Base-by-base conservation (phyloP, 1,139 yeast genomes). In the Lodderomyces theae region DNA sequence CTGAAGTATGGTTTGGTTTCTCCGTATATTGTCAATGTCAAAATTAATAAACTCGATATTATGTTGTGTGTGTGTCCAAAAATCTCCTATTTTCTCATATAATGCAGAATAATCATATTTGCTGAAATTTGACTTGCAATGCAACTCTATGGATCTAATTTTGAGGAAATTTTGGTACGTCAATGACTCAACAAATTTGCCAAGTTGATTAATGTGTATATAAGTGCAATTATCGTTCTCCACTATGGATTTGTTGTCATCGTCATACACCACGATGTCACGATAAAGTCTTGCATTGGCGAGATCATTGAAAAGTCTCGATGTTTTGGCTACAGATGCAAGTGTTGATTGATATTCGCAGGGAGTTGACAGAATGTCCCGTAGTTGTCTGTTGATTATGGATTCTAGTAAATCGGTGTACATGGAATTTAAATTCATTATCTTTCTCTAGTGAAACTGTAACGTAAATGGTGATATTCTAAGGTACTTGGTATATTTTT, bases 81-180 rank as follows among this genome's bases (percentile, higher is more conserved):
- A 46, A 9, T 26, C 11, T 19, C 42, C 37, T 9, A 49, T 40
- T 25, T 37, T 39, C 3, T 21, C 16, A 24, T 49, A 49, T 24
- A 49, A 42, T 11, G 25, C 34, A 2, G 32, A 32, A 35, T 47
- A 49, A 16, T 49, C 47, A 40, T 40, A 47, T 8, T 29, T 23
- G 15, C 42, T 39, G 13, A 49, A 48, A 21, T 44, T 46, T n/a
- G 51, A 47, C 24, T 41, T 44, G 28, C 51, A 48, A 37, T 46
- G 42, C 16, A 49, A 44, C 11, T 46, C 41, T 17, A 49, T 44
- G 3, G 49, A 42, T 31, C 36, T 37, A 2, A 49, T 46, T 6
- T 38, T 26, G 10, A 29, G 33, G 38, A 49, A 49, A 36, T 44
- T 46, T 1, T 34, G 15, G 1, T 39, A 12, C 12, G 41, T 34